Evolutionary conservation across 2,329 filamentous ascomycete genomes (phyloP).

Genomic region (Geosmithia morbida): DNA sequence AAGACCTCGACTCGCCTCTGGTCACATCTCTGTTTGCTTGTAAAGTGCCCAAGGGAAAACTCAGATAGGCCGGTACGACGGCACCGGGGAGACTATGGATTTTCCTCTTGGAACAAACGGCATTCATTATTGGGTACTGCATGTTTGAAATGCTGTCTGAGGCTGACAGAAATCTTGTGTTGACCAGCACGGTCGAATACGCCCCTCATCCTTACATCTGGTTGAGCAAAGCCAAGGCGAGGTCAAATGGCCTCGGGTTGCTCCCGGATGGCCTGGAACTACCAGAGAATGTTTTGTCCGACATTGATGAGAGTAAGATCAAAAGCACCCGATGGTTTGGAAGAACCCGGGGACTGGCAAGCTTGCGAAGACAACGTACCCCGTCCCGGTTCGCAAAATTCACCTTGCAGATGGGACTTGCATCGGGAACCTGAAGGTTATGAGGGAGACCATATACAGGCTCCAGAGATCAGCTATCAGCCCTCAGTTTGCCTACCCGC

Average conservation of each 20-base stretch:
- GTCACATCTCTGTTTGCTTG: constrained; percentile 63
- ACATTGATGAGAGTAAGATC: constrained; percentile 50
- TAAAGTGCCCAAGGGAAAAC: constrained; percentile 49
- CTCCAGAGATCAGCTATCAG: constrained; percentile 61
- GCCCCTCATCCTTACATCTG: constrained; percentile 70
- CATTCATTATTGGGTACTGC: constrained; percentile 56
- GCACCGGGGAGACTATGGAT: constrained; percentile 46
- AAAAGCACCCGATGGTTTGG: constrained; percentile 67
- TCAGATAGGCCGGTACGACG: constrained; percentile 59
- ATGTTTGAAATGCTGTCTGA: constrained; percentile 56
- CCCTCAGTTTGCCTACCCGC: constrained; percentile 52
- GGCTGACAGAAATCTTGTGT: constrained; percentile 52
- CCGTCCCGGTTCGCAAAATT: constrained; percentile 54
- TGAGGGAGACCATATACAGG: constrained; percentile 52
- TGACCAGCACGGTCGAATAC: constrained; percentile 56
- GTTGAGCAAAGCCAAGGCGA: constrained; percentile 58
- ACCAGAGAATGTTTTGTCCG: constrained; percentile 41
- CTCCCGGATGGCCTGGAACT: constrained; percentile 53
- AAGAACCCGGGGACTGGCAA: constrained; percentile 57
- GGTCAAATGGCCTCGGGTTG: constrained; percentile 56
- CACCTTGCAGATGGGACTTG: constrained; percentile 52
- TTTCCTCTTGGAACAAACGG: constrained; percentile 62
- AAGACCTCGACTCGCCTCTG: constrained; percentile 58
- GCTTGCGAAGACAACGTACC: constrained; percentile 60
- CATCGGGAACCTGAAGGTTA: constrained; percentile 51